Conservation (phyloP, 1,284 basidiomycete genomes). For the Fomes fomentarius region DNA sequence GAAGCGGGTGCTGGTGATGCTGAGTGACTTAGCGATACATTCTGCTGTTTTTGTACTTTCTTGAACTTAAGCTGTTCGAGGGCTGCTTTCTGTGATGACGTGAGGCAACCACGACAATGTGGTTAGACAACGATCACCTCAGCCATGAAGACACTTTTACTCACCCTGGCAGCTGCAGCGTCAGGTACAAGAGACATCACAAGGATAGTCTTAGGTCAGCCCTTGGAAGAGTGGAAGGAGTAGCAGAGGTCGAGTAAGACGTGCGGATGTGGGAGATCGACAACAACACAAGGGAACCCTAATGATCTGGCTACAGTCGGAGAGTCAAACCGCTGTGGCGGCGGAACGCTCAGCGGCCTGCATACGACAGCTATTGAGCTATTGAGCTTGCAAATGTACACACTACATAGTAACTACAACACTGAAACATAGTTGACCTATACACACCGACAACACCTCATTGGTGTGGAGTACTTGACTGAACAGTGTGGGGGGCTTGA, state of each 20-base stretch:
- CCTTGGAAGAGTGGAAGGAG: neutral
- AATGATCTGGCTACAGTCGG: constrained; percentile 45
- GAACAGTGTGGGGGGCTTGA: too few relatives aligned
- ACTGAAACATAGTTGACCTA: too few relatives aligned
- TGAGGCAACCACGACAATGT: constrained; percentile 23
- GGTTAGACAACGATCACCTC: constrained; percentile 30
- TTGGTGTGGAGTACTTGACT: too few relatives aligned
- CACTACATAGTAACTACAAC: too few relatives aligned
- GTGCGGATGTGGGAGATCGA: constrained; percentile 19
- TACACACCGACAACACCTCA: too few relatives aligned
- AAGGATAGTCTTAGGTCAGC: constrained; percentile 9
- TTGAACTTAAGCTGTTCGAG: constrained; percentile 64
- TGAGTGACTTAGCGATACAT: constrained; percentile 36
- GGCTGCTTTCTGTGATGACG: constrained; percentile 50
- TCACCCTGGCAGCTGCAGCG: constrained; percentile 43
- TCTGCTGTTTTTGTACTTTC: constrained; percentile 47
- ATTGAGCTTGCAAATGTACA: too few relatives aligned
- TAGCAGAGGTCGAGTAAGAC: constrained; percentile 18
- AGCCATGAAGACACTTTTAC: constrained; percentile 30
- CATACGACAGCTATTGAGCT: constrained; percentile 2
- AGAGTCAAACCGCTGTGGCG: constrained; percentile 62
- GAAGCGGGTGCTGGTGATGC: constrained; percentile 32
- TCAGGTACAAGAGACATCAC: constrained; percentile 44
- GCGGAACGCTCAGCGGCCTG: constrained; percentile 33
- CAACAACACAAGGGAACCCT: constrained; percentile 32